Percentiles rank a stretch among this genome's conserved stretches.
Evolutionary conservation across 371 early-diverging fungal genomes (phyloP).

Genomic region (Polyrhizophydium stewartii): DNA sequence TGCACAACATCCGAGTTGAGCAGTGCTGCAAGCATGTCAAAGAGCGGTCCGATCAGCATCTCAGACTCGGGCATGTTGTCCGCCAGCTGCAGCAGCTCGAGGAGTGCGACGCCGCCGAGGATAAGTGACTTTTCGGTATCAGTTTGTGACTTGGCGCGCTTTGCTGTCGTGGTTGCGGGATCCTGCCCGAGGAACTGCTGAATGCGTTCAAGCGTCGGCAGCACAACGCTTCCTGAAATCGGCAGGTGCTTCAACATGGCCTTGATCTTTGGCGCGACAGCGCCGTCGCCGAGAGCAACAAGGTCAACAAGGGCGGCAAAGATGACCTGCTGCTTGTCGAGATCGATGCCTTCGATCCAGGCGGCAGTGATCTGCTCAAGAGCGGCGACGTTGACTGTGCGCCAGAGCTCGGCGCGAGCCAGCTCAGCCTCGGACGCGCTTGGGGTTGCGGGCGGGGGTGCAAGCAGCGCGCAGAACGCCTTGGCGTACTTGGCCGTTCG

Average conservation of each 20-base stretch:
- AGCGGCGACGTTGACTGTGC: slow-evolving; percentile 52
- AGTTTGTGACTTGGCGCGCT: slow-evolving; percentile 11
- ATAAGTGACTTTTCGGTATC: background rate
- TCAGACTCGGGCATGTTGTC: slow-evolving; percentile 32
- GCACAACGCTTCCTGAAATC: slow-evolving; percentile 47
- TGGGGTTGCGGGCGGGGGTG: background rate
- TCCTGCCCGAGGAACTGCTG: slow-evolving; percentile 4
- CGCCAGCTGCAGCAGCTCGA: slow-evolving; percentile 68
- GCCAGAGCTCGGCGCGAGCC: background rate
- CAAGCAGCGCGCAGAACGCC: slow-evolving; percentile 11
- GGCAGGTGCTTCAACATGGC: slow-evolving; percentile 49
- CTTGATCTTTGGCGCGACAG: slow-evolving; percentile 57
- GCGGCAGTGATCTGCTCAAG: slow-evolving; percentile 54
- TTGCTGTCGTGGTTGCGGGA: slow-evolving; percentile 2
- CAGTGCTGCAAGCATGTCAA: slow-evolving; percentile 68
- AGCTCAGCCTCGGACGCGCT: background rate
- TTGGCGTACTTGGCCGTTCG: slow-evolving; percentile 33
- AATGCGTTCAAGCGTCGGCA: slow-evolving; percentile 38
- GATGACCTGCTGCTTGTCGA: slow-evolving; percentile 46
- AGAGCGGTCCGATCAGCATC: slow-evolving; percentile 62
- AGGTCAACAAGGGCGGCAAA: slow-evolving; percentile 61
- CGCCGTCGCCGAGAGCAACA: slow-evolving; percentile 58
- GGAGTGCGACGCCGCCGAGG: slow-evolving; percentile 16
- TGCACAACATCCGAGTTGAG: slow-evolving; percentile 53
- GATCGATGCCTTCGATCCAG: slow-evolving; percentile 39